Evolutionary conservation across 768 basidiomycete species (phyloP).

Genomic region (Phlegmacium glaucopus): DNA sequence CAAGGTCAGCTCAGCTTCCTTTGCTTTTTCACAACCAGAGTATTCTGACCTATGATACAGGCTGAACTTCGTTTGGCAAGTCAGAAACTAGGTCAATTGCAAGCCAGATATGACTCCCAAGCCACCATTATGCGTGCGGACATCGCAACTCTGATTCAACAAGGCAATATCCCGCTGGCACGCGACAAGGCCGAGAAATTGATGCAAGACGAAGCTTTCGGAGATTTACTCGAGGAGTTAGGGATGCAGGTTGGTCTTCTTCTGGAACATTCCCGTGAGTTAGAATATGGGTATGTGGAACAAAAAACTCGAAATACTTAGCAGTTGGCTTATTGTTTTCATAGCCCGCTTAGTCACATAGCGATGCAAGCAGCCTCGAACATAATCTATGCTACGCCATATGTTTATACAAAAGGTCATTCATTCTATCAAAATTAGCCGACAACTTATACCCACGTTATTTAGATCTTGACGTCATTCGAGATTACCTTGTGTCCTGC

Average conservation of each 20-base stretch:
- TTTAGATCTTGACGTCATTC: conserved; percentile 55
- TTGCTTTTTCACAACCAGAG: neutral
- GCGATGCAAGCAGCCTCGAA: conserved; percentile 68
- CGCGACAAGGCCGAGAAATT: conserved; percentile 71
- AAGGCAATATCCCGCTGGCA: conserved; percentile 59
- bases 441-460: neutral
- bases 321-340: neutral
- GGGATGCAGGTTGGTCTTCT: conserved; percentile 67
- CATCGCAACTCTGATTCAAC: conserved; percentile 62
- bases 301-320: neutral
- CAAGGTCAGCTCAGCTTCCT: conserved; percentile 28
- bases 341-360: conserved; percentile 39
- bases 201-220: conserved; percentile 57
- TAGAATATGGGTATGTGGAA: conserved; percentile 45
- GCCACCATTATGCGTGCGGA: conserved; percentile 60
- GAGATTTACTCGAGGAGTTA: conserved; percentile 60
- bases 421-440: neutral
- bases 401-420: conserved; percentile 56
- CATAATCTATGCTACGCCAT: conserved; percentile 59
- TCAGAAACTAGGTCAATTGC: conserved; percentile 65
- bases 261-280: conserved; percentile 53
- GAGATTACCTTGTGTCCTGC: conserved; percentile 51
- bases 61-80: conserved; percentile 59
- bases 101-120: conserved; percentile 66
- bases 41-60: conserved; percentile 30